Conservation (phyloP, 768 basidiomycete species). For the Pleurotus giganteus region DNA sequence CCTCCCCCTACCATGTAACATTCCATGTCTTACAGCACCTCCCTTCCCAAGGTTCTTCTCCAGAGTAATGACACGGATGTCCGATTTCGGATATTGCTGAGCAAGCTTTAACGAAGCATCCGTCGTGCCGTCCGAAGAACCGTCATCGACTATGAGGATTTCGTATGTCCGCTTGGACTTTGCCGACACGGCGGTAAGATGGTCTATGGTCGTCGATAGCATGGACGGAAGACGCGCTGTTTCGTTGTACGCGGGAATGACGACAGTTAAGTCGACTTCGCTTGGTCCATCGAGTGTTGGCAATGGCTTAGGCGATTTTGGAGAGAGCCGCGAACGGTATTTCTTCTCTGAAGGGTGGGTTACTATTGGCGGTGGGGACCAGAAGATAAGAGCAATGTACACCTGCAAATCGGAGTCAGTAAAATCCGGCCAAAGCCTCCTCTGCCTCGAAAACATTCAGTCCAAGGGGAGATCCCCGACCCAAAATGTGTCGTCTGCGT, state of each 20-base stretch:
- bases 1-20: conserved; percentile 75
- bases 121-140: conserved; percentile 76
- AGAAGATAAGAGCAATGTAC: conserved; percentile 67
- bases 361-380: conserved; percentile 69
- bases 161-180: conserved; percentile 61
- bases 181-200: conserved; percentile 43
- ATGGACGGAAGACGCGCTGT: conserved; percentile 78
- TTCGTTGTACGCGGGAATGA: conserved; percentile 94
- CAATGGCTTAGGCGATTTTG: conserved; percentile 53
- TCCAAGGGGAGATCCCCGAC: conserved; percentile 42
- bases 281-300: conserved; percentile 53
- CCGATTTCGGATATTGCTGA: conserved; percentile 45
- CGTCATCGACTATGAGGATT: conserved; percentile 89
- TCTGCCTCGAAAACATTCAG: conserved; percentile 30
- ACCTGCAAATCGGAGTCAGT: conserved; percentile 40
- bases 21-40: conserved; percentile 89
- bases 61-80: conserved; percentile 78
- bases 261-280: conserved; percentile 70
- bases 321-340: conserved; percentile 58
- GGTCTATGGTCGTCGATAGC: conserved; percentile 72
- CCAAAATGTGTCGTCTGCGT: conserved; percentile 60
- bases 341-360: conserved; percentile 65
- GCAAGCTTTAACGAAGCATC: conserved; percentile 64
- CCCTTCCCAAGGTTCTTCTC: conserved; percentile 88
- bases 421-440: background rate